Evolutionary conservation across 1,284 basidiomycete genomes (phyloP).

Genomic region (Coriolopsis trogii): DNA sequence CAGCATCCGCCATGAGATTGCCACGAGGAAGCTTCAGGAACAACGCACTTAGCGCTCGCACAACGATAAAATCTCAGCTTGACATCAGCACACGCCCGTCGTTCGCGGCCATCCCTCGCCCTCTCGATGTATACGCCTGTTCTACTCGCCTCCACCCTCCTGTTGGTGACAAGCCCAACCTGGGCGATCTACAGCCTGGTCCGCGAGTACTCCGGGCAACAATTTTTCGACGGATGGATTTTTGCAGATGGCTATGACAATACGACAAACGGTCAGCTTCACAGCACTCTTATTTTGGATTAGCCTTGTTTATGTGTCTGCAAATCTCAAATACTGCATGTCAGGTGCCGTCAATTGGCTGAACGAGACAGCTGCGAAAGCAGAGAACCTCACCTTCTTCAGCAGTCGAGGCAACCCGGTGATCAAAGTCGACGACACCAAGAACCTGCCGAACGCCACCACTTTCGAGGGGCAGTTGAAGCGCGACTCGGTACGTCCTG

Average conservation of each 20-base stretch:
- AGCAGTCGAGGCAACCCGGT: conserved; percentile 53
- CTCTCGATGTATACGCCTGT: too few relatives aligned
- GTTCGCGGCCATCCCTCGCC: too few relatives aligned
- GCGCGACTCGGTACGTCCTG: conserved; percentile 62
- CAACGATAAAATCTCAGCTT: too few relatives aligned
- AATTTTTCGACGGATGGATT: conserved; percentile 56
- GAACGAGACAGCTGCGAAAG: conserved; percentile 41
- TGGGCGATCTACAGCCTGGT: conserved; percentile 13
- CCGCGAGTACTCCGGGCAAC: conserved; percentile 41
- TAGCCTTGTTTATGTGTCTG: too few relatives aligned
- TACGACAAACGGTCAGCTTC: conserved; percentile 40
- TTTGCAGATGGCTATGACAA: conserved; percentile 58
- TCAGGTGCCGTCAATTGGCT: conserved; percentile 29
- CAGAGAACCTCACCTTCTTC: conserved; percentile 53
- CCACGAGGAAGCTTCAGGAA: too few relatives aligned
- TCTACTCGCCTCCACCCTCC: too few relatives aligned
- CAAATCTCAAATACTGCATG: too few relatives aligned
- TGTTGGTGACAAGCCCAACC: background rate
- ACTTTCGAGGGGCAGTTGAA: conserved; percentile 61
- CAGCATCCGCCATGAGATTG: too few relatives aligned
- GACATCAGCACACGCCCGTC: too few relatives aligned
- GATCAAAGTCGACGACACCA: conserved; percentile 71
- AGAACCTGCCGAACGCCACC: conserved; percentile 22
- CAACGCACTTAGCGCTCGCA: too few relatives aligned
- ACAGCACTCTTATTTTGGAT: too few relatives aligned